Evolutionary conservation across 2,329 filamentous ascomycete genomes (phyloP).

Genomic region (Aspergillus felis): DNA sequence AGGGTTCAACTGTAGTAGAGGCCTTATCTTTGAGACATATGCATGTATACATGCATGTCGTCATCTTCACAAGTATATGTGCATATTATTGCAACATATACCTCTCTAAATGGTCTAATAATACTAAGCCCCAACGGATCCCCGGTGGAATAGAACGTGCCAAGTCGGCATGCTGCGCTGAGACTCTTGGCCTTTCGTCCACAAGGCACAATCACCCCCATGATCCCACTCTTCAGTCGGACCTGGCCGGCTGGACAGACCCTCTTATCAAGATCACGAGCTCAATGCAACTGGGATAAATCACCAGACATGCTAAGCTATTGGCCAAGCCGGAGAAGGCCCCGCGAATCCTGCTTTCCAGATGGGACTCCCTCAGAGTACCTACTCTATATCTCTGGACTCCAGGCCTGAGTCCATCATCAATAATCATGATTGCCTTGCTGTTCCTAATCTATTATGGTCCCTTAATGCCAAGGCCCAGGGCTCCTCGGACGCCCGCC

Average conservation of each 20-base stretch:
- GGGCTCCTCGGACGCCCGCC: conserved; percentile 9
- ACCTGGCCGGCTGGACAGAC: not conserved
- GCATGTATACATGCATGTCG: not conserved
- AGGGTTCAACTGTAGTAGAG: not conserved
- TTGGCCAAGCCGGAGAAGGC: not conserved
- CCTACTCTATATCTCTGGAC: not conserved
- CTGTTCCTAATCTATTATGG: not conserved
- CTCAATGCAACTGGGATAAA: not conserved
- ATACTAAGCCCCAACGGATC: not conserved
- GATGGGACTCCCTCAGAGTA: not conserved
- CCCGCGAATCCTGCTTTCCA: not conserved
- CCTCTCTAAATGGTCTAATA: not conserved
- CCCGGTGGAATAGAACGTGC: not conserved
- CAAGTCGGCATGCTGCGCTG: not conserved
- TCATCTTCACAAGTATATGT: not conserved
- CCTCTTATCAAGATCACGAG: not conserved
- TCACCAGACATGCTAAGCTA: not conserved
- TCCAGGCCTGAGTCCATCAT: not conserved
- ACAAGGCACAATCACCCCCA: not conserved
- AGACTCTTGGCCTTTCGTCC: not conserved
- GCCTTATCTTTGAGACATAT: not conserved
- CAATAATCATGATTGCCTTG: not conserved
- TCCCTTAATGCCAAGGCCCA: conserved; percentile 7
- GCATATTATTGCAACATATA: not conserved
- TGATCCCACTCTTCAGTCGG: not conserved